Evolutionary conservation across 208 protist genomes (phyloP).

Genomic region (Sergeia podlipaevii): DNA sequence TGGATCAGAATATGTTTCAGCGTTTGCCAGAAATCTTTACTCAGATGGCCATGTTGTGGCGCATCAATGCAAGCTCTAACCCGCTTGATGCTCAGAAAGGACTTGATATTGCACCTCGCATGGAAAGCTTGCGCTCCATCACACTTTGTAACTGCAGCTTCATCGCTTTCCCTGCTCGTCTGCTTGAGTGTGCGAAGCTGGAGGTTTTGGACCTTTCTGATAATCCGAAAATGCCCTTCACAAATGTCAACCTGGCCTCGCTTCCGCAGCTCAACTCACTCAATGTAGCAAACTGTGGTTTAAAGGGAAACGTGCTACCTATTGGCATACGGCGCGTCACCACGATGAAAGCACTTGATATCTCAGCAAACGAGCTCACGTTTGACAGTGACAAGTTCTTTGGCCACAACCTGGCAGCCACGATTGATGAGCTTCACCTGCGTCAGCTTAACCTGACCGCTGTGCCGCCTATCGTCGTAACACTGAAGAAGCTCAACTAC

Average conservation of each 20-base stretch:
- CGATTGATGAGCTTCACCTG: constrained; percentile 71
- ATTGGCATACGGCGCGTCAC: constrained; percentile 37
- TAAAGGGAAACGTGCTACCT: constrained; percentile 53
- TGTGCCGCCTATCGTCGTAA: constrained; percentile 61
- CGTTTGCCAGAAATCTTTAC: constrained; percentile 60
- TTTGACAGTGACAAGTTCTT: constrained; percentile 71
- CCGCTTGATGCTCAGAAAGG: constrained; percentile 38
- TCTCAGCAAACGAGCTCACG: constrained; percentile 68
- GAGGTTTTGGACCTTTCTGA: constrained; percentile 76
- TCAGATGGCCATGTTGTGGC: constrained; percentile 41
- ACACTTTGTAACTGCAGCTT: constrained; percentile 54
- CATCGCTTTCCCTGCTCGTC: constrained; percentile 28
- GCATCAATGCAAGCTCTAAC: constrained; percentile 68
- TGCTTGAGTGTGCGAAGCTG: constrained; percentile 43
- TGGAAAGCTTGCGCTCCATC: constrained; percentile 43
- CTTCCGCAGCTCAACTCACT: constrained; percentile 45
- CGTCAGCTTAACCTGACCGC: constrained; percentile 51
- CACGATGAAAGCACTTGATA: constrained; percentile 57
- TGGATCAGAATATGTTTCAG: constrained; percentile 71
- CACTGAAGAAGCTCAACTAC: constrained; percentile 44
- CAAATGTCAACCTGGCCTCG: constrained; percentile 29
- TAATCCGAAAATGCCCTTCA: constrained; percentile 55
- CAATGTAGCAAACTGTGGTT: constrained; percentile 58
- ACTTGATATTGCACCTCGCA: constrained; percentile 45
- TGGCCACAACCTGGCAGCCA: constrained; percentile 39